Base-by-base conservation (phyloP, 2,329 filamentous ascomycete genomes). In the Fusarium annulatum region DNA sequence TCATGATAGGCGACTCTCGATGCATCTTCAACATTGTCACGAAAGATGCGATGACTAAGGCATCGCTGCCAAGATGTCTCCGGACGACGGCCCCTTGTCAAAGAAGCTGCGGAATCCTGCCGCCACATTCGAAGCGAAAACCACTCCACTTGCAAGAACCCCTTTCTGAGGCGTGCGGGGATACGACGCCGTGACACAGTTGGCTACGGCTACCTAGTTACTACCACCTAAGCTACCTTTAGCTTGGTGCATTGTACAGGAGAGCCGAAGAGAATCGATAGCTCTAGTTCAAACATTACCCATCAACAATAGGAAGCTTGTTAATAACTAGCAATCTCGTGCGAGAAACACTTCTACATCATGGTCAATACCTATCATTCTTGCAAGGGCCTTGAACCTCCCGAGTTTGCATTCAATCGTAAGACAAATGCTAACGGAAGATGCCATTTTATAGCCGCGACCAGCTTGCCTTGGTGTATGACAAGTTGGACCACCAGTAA, bases 61-160 rank as follows among this genome's bases (percentile, higher is more conserved):
- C n/a, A 42, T 62, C 48, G 8, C 12, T 59, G 42, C 30, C 33
- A 38, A 59, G 56, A 34, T 21, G 55, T 51, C 71, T 61, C 68
- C 59, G 56, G 51, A 48, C 41, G 15, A 48, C 41, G 41, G 30
- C n/a, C 64, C 75, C 75, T 68, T 77, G 71, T 72, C 59, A 56
- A 55, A 71, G 64, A 74, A 72, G 76, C 75, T 77, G 76, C 76
- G 76, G 76, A 78, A 78, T 73, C 70, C 74, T 78, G 64, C 76
- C 76, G 72, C 75, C 76, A 77, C 76, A 68, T 52, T 58, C 53
- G 69, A 67, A 72, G 72, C 75, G 66, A 77, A 76, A 66, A 67
- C 36, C 36, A 28, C 23, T 42, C 33, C 53, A 53, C 58, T 76
- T 64, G 38, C 66, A 75, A 74, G 65, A 67, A 46, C 73, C 76